Evolutionary conservation across 495 filamentous ascomycete species (phyloP), one percentile per base, ranked within the genome.

Genomic region (Xylaria intraflava): DNA sequence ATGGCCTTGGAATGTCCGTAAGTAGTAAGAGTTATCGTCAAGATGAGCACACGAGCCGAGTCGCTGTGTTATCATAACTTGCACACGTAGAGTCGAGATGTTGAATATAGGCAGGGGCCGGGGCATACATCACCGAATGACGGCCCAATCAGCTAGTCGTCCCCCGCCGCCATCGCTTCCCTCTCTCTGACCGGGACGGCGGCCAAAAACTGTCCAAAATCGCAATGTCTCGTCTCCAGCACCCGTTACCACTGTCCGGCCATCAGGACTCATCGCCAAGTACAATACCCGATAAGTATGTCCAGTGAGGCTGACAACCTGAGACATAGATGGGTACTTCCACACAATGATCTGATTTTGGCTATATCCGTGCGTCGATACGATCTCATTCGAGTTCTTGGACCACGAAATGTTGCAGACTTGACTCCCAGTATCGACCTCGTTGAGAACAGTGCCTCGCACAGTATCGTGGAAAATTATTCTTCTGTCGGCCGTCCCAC

Each of bases 391-490:
- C 23, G 86, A 91, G 64, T 95, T 96, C 67, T 90, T 92, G 17
- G 82, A 87, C 93, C 94, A 98, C 8, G 89, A 86, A 14, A 98
- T 78, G 66, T 97, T 98, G 72, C 93, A 97, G 23, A 98, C 93
- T 66, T 98, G 93, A 60, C 86, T 92, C 14, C 93, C 93, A 14
- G 93, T 98, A 60, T 98, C 93, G 53, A 95, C 82, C 61, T 94
- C 89, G 56, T 88, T 86, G 61, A 89, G 82, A 33, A 85, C 73
- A 1, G 82, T 75, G 5, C 90, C 87, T 0, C 85, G 86, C 20
- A 88, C 75, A 1, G 93, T 98, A 62, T 97, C 93, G 85, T 94
- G 95, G 70, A 98, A 98, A 54, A 94, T 95, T 69, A 98, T 98
- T 20, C 88, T 81, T 44, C 92, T 81, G 72, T 98, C 93, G 16